Conservation (phyloP, 1,284 basidiomycete species). For the Moniliophthora roreri region DNA sequence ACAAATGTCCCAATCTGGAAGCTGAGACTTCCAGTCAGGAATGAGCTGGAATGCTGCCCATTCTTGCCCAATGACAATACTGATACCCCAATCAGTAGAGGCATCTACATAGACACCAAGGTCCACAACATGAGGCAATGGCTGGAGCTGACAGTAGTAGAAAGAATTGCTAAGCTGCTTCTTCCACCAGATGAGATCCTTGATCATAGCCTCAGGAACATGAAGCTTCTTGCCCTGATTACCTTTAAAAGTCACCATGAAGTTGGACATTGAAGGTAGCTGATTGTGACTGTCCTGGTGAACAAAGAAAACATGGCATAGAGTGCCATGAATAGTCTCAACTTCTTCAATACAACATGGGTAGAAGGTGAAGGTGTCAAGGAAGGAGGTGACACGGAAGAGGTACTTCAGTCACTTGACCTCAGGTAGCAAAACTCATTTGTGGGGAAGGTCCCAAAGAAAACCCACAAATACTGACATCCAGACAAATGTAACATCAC, state of each 20-base stretch:
- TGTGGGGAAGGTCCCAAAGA: constrained; percentile 16
- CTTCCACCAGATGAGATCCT: constrained; percentile 6
- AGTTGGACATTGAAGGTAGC: constrained; percentile 11
- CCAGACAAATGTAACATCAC: constrained; percentile 13
- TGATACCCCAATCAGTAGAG: constrained; percentile 6
- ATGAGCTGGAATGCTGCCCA: constrained; percentile 4
- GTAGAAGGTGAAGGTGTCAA: neutral
- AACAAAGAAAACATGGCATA: constrained; percentile 19
- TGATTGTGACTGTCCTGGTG: constrained; percentile 8
- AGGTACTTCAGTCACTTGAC: constrained; percentile 20
- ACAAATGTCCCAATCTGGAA: constrained; percentile 9
- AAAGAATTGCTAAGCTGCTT: neutral
- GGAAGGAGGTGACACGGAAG: constrained; percentile 6
- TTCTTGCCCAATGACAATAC: neutral
- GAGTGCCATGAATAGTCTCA: constrained; percentile 18
- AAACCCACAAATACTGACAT: constrained; percentile 24
- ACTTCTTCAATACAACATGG: neutral
- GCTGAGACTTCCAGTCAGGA: neutral
- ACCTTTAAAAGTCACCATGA: constrained; percentile 1
- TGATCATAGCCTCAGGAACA: neutral
- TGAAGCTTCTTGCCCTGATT: neutral
- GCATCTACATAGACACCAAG: constrained; percentile 7
- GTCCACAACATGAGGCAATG: neutral
- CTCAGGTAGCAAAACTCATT: constrained; percentile 17
- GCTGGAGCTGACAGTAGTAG: neutral